Conservation (phyloP, 331 rosid genomes). For the Rhamnella rubrinervis region DNA sequence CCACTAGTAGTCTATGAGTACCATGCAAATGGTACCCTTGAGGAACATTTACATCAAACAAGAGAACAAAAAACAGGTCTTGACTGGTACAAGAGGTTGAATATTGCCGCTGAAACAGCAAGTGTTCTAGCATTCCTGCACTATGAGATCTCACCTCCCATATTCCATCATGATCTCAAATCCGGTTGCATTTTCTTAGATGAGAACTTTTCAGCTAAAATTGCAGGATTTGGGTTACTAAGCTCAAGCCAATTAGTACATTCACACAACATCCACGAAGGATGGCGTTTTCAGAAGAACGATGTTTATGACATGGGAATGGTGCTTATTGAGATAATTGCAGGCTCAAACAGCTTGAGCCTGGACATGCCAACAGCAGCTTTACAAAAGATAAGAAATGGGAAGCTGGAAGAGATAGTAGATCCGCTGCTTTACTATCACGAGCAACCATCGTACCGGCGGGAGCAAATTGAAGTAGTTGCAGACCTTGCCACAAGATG, state of each 20-base stretch:
- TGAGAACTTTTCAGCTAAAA: slow-evolving; percentile 53
- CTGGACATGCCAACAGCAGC: slow-evolving; percentile 56
- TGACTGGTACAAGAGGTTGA: slow-evolving; percentile 77
- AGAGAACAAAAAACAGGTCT: slow-evolving; percentile 49
- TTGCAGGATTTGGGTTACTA: slow-evolving; percentile 65
- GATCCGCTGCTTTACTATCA: slow-evolving; percentile 76
- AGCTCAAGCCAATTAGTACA: slow-evolving; percentile 19
- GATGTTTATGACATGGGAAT: slow-evolving; percentile 86
- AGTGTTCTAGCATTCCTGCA: slow-evolving; percentile 68
- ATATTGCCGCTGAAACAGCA: slow-evolving; percentile 76
- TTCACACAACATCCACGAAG: slow-evolving; percentile 32
- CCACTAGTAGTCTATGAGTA: slow-evolving; percentile 71
- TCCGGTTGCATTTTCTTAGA: slow-evolving; percentile 64
- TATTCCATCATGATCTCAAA: slow-evolving; percentile 71
- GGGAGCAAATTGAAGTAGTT: slow-evolving; percentile 69
- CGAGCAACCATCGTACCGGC: slow-evolving; percentile 50
- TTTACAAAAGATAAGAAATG: slow-evolving; percentile 62
- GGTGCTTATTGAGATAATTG: slow-evolving; percentile 71
- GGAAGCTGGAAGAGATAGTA: slow-evolving; percentile 75
- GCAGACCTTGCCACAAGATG: slow-evolving; percentile 97
- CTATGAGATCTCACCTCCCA: slow-evolving; percentile 71
- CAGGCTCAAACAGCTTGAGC: slow-evolving; percentile 60
- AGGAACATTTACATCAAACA: slow-evolving; percentile 59
- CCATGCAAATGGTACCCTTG: slow-evolving; percentile 70
- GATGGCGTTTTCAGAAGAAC: slow-evolving; percentile 33